phyloP scores from a whole-genome alignment of 2,329 filamentous ascomycete genomes.

The Myriosclerotinia scirpicola region DNA sequence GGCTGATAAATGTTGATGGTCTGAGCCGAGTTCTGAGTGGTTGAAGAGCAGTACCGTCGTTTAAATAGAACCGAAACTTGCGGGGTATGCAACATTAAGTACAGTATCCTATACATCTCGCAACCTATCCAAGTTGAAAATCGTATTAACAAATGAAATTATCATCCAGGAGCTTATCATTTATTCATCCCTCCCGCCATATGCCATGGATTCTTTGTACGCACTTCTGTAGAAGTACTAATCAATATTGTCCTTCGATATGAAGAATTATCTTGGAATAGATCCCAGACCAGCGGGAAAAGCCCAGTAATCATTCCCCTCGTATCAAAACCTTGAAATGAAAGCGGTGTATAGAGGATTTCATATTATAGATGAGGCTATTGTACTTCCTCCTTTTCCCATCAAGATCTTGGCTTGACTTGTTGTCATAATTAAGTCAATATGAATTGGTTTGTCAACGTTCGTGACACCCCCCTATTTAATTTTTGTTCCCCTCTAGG shows the following conservation, averaged over 20 bases:
- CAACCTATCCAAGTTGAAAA: not conserved
- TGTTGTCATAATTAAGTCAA: constrained; percentile 16
- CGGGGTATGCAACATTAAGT: constrained; percentile 23
- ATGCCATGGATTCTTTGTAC: constrained; percentile 2
- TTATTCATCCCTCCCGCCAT: not conserved
- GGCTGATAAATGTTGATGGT: constrained; percentile 10
- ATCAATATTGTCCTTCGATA: constrained; percentile 7
- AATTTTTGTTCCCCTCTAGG: constrained; percentile 23
- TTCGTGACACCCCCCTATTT: constrained; percentile 22
- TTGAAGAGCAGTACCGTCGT: constrained; percentile 20
- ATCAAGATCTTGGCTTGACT: constrained; percentile 21
- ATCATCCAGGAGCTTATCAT: constrained; percentile 5
- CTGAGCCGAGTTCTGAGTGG: constrained; percentile 17
- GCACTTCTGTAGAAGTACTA: constrained; percentile 9
- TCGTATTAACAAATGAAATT: constrained; percentile 11
- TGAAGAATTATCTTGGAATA: not conserved
- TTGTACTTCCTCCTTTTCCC: constrained; percentile 17
- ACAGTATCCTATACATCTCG: constrained; percentile 13
- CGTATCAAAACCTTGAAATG: constrained; percentile 17
- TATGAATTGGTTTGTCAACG: not conserved
- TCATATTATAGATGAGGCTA: constrained; percentile 18
- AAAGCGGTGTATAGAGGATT: constrained; percentile 19
- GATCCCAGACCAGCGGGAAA: not conserved
- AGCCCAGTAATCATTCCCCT: constrained; percentile 1
- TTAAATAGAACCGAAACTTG: constrained; percentile 23